Evolutionary conservation across 2,329 filamentous ascomycete genomes (phyloP).

Genomic region (Periglandula ipomoeae): DNA sequence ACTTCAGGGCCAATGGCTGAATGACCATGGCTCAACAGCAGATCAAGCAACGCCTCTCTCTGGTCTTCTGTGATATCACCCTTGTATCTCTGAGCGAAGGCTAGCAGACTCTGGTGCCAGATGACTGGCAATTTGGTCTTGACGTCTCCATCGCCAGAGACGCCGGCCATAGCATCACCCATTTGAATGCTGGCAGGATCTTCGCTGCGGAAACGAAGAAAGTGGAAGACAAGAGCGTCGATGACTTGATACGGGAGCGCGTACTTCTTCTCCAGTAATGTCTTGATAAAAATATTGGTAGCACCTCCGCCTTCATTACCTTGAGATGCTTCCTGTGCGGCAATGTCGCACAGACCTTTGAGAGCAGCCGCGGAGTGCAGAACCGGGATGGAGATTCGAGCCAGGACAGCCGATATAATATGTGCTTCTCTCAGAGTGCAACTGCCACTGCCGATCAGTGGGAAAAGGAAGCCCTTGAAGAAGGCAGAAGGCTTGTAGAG

Average conservation of each 20-base stretch:
- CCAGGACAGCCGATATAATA: constrained; percentile 80
- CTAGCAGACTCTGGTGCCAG: constrained; percentile 89
- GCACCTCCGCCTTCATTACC: constrained; percentile 81
- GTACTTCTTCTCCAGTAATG: constrained; percentile 92
- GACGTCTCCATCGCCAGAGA: constrained; percentile 36
- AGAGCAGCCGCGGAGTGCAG: constrained; percentile 87
- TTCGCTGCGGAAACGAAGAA: constrained; percentile 73
- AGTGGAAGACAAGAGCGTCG: constrained; percentile 92
- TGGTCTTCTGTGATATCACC: constrained; percentile 96
- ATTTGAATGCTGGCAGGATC: constrained; percentile 47
- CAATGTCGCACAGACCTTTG: constrained; percentile 87
- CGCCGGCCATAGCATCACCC: constrained; percentile 43
- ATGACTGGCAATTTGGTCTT: constrained; percentile 72
- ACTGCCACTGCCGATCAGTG: constrained; percentile 73
- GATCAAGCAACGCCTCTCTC: constrained; percentile 79
- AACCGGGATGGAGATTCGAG: constrained; percentile 78
- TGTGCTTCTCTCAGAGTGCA: constrained; percentile 88
- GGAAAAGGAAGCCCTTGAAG: constrained; percentile 94
- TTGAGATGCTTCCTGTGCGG: constrained; percentile 76
- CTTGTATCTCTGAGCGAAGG: constrained; percentile 88
- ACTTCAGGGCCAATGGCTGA: constrained; percentile 86
- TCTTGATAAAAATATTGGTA: constrained; percentile 91
- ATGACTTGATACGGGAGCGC: constrained; percentile 91
- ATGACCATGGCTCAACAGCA: constrained; percentile 78
- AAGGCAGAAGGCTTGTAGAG: constrained; percentile 92